Evolutionary conservation across 23 red algal species (phyloP), one percentile per base, ranked within the genome.

Genomic region (Gracilariopsis chorda): DNA sequence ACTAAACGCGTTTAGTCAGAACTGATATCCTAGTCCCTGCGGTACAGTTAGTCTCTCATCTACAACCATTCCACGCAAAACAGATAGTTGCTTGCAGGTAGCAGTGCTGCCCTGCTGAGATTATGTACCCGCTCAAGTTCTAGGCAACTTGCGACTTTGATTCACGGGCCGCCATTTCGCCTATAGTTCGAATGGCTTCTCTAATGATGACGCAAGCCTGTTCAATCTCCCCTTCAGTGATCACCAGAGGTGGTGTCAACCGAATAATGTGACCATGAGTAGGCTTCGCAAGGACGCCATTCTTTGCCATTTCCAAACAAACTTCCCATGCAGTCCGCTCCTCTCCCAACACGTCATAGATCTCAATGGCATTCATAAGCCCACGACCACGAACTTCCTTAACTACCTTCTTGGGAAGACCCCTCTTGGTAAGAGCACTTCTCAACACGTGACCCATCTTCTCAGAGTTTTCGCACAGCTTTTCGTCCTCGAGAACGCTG

Each of bases 201-300:
- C 88, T 19, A 67, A 91, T 91, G 29, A 91, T 75, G 6, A 80
- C 40, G 27, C 74, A 72, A 23, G 77, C 61, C n/a, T 91, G 88
- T 70, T 94, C 85, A 21, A 99, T 58, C 51, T 99, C 88, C 9
- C 79, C 90, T 17, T 92, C 74, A 37, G 84, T 88, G 30, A 99
- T 96, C 14, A 96, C 85, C 51, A 99, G 78, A 69, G 97, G 97
- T 16, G 97, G 97, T 11, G 97, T 90, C 23, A 99, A 74, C 20
- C 97, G 87, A 75, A 99, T 94, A 10, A 90, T 91, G 52, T 95
- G 65, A 7, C 92, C 97, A 78, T 99, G 97, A 11, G 97, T 99
- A 30, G 90, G 90, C 69, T 99, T 99, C 14, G 87, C 85, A 29
- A 99, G 65, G 37, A 99, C 78, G 6, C 97, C 97, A 65, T 90